Percentiles rank a stretch among this genome's conserved stretches.
These are phyloP conservation scores for Colletotrichum spinosum DNA, from an alignment of 2,329 filamentous ascomycete genomes.

Conservation along the genomic window DNA sequence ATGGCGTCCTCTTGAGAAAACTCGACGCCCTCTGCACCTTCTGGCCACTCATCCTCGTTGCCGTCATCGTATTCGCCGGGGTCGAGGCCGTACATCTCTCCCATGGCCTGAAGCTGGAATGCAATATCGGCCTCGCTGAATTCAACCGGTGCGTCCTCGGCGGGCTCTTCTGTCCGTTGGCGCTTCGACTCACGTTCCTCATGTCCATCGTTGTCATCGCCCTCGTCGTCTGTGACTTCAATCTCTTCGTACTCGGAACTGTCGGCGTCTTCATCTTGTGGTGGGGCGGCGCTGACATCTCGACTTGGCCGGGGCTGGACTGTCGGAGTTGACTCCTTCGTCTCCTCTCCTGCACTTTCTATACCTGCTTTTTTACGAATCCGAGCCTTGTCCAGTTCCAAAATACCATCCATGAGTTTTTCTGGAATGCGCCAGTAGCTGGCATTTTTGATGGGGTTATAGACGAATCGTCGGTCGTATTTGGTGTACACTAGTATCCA, in stretches of 20 bases:
- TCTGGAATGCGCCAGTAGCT: constrained; percentile 97
- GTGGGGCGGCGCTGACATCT: neutral
- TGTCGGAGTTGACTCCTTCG: constrained; percentile 21
- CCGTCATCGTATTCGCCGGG: constrained; percentile 81
- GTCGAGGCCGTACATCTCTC: constrained; percentile 83
- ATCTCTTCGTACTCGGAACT: constrained; percentile 83
- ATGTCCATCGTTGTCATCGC: constrained; percentile 50
- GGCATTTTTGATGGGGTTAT: constrained; percentile 86
- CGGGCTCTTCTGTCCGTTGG: constrained; percentile 62
- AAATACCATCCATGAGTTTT: constrained; percentile 82
- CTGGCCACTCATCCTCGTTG: constrained; percentile 71
- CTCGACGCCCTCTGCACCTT: constrained; percentile 76
- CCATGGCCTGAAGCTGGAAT: constrained; percentile 91
- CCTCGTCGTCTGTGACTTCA: constrained; percentile 69
- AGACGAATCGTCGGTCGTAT: constrained; percentile 87
- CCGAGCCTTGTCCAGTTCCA: constrained; percentile 78
- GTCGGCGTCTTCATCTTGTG: constrained; percentile 52
- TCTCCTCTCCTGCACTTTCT: constrained; percentile 39
- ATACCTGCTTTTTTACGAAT: constrained; percentile 67
- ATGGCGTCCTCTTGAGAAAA: constrained; percentile 82
- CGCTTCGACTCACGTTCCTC: constrained; percentile 70
- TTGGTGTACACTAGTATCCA: constrained; percentile 97
- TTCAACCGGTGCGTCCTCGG: constrained; percentile 73
- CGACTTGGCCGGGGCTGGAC: constrained; percentile 25
- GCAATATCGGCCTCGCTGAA: constrained; percentile 96